Percentiles rank a stretch among this genome's conserved stretches.
Conservation (phyloP, 73 alveolate genomes). For the Breviolum minutum region DNA sequence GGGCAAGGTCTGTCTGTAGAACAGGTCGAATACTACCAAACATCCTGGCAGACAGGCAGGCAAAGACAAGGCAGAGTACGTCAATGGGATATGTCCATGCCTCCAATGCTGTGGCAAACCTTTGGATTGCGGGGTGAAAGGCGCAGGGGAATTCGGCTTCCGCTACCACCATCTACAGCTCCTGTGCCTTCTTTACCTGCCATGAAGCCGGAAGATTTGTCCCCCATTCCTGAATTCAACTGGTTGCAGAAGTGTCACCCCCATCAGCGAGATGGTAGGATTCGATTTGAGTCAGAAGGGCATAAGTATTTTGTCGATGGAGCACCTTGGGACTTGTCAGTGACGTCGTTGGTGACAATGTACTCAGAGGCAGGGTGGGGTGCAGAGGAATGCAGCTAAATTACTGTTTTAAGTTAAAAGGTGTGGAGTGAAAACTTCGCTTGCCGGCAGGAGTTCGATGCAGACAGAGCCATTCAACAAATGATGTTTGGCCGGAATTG, state of each 20-base stretch:
- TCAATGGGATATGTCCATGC: not conserved
- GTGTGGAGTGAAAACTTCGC: too few species aligned
- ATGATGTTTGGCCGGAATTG: not conserved
- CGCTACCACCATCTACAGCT: not conserved
- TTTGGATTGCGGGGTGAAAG: not conserved
- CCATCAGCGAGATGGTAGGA: not conserved
- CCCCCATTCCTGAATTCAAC: not conserved
- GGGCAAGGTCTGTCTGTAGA: not conserved
- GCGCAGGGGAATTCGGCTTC: not conserved
- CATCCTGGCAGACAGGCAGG: not conserved
- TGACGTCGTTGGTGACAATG: not conserved
- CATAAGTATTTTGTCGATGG: conserved; percentile 4
- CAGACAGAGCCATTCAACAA: not conserved
- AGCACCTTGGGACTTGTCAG: not conserved
- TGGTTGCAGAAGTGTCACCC: not conserved
- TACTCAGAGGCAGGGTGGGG: not conserved
- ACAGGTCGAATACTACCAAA: not conserved
- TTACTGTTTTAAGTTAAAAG: too few species aligned
- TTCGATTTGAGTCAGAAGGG: not conserved
- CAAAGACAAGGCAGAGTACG: not conserved
- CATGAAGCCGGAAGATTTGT: not conserved
- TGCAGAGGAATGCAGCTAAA: too few species aligned
- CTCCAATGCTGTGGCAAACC: not conserved
- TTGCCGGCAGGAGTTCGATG: conserved; percentile 33
- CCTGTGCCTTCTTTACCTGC: not conserved